phyloP scores from a whole-genome alignment of 352 stramenopile species.

The Pythium grandisporangium region DNA sequence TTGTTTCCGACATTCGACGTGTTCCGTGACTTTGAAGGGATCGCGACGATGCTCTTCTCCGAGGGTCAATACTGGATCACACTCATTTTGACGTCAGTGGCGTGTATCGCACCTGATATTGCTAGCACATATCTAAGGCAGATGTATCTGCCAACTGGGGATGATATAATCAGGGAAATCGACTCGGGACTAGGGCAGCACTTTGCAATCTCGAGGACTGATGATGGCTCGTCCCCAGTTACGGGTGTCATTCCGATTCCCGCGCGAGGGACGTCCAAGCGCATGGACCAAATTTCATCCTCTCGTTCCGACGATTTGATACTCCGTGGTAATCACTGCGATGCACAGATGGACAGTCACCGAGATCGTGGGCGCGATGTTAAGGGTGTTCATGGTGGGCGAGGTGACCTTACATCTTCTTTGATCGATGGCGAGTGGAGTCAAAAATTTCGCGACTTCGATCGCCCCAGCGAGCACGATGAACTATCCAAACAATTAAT shows the following conservation, averaged over 20 bases:
- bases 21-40: slow-evolving; percentile 66
- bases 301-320: slow-evolving; percentile 15
- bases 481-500: slow-evolving; percentile 72
- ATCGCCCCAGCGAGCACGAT: slow-evolving; percentile 65
- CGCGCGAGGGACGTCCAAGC: slow-evolving; percentile 6
- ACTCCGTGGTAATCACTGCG: neutral
- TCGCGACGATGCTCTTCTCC: slow-evolving; percentile 45
- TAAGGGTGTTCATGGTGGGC: too few relatives aligned
- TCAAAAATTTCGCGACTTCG: slow-evolving; percentile 74
- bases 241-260: too few relatives aligned
- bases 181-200: slow-evolving; percentile 50
- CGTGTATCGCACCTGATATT: slow-evolving; percentile 52
- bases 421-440: slow-evolving; percentile 71
- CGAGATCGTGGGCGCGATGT: too few relatives aligned
- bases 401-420: slow-evolving; percentile 30
- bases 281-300: neutral
- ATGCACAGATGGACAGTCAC: neutral
- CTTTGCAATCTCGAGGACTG: neutral
- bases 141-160: slow-evolving; percentile 79
- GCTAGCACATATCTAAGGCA: slow-evolving; percentile 67
- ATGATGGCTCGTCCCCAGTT: neutral
- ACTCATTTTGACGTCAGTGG: slow-evolving; percentile 51
- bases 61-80: slow-evolving; percentile 51
- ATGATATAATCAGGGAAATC: slow-evolving; percentile 82
- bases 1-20: slow-evolving; percentile 59